Evolutionary conservation across 2,329 filamentous ascomycete species (phyloP), one percentile per base, ranked within the genome.

Genomic region (Podosphaera aphanis): DNA sequence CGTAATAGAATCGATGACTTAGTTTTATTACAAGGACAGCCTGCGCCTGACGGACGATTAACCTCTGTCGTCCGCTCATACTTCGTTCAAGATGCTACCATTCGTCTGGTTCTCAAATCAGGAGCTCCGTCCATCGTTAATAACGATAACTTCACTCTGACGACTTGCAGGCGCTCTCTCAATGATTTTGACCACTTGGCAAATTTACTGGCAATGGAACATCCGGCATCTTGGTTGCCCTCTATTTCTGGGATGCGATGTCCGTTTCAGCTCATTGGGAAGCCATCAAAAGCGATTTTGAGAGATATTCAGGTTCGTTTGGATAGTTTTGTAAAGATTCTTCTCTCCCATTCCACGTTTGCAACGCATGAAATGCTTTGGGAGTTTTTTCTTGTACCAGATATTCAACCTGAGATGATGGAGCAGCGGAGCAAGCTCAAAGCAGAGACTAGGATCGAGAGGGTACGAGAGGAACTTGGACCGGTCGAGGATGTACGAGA

Each of bases 311-410:
- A 98, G 59, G 66, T 84, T 39, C 76, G 80, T 15, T 74, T 93
- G 18, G 84, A 98, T 61, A 79, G 76, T 53, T 94, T 95, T 55
- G 65, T 98, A 53, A 83, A 83, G 52, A 83, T 85, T 16, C 70
- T 98, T 51, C 69, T 98, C 21, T 70, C 74, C 7, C 90, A 98
- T 57, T 81, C 88, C 2, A 95, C 90, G 0, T 94, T 98, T 58
- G 74, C 84, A 0, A 93, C 83, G 0, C 92, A 98, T 57, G 90
- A 98, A 64, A 84, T 95, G 71, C 70, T 98, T 2, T 98, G 90
- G 92, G 90, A 98, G 56, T 98, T 98, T 63, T 93, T 98, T 62
- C 70, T 98, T 0, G 86, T 98, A 11, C 90, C 90, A 1, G 90
- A 98, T 53, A 74, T 98, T 43, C 83, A 93, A 58, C 72, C 83